Evolutionary conservation across 352 stramenopile species (phyloP), one percentile per base, ranked within the genome.

Genomic region (Globisporangium nunn): DNA sequence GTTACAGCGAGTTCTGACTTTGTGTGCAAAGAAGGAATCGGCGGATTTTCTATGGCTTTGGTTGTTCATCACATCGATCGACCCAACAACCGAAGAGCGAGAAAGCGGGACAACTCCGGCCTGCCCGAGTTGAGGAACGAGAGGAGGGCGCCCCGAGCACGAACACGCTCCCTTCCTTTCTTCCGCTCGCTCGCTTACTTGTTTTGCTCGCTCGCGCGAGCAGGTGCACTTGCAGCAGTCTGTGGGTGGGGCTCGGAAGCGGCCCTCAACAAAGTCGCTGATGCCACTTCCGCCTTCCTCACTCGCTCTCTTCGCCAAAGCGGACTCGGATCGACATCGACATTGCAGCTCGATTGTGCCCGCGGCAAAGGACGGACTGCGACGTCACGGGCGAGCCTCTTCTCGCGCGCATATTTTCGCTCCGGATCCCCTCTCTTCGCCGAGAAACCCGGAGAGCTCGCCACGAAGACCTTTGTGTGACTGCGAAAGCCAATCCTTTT

Each of bases 11-110:
- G 41, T 47, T 23, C 41, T 29, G 41, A 47, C 41, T 47, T 47
- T 47, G 41, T 47, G 41, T 47, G 41, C 41, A 47, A 28, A 47
- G 41, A 47, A 47, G 41, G 41, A 47, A 29, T 47, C 41, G 15
- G 41, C 41, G 12, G 41, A 47, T 47, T 47, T 47, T 47, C 41
- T 47, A 17, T 43, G 37, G 23, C 37, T 43, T 43, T 43, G 35
- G 7, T 40, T 40, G 35, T 40, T 40, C 35, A 40, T 10, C 33
- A 8, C 33, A 3, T 37, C 33, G 33, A 11, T 40, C 35, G 33
- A 37, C 12, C 8, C 35, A 40, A 40, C 35, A 40, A 40, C 35
- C 23, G 23, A 40, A 40, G 17, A 18, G 23, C 40, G 40, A 47
- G 15, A 47, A 47, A 47, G 41, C 41, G 41, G 41, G 41, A 47